Conservation (phyloP, 2,329 filamentous ascomycete genomes). For the Penicillium sp. region DNA sequence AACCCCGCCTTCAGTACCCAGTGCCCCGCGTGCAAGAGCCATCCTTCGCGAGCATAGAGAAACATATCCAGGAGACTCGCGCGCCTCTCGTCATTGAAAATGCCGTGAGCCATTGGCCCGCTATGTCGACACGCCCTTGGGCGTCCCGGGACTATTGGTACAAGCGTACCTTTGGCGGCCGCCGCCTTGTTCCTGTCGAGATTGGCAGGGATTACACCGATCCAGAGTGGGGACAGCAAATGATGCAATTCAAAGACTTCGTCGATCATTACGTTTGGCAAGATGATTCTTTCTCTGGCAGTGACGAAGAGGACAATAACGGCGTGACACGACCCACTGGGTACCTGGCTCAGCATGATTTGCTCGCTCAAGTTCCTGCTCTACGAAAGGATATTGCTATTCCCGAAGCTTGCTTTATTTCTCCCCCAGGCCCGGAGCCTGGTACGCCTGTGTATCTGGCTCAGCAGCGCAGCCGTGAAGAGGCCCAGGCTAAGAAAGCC, state of each 20-base stretch:
- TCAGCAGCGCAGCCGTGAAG: conserved; percentile 30
- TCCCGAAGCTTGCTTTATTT: conserved; percentile 81
- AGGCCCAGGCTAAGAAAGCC: neutral
- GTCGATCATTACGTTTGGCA: conserved; percentile 59
- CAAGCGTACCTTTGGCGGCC: conserved; percentile 69
- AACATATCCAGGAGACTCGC: conserved; percentile 52
- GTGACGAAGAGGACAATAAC: neutral
- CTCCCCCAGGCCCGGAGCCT: conserved; percentile 57
- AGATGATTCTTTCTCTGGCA: conserved; percentile 5
- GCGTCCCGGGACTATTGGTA: conserved; percentile 70
- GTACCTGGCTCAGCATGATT: conserved; percentile 89
- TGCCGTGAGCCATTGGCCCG: conserved; percentile 71
- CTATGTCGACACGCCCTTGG: conserved; percentile 68
- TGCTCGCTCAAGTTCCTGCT: conserved; percentile 77
- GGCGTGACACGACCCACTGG: conserved; percentile 48
- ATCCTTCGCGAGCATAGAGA: conserved; percentile 60
- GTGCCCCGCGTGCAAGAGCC: conserved; percentile 45
- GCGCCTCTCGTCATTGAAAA: conserved; percentile 68
- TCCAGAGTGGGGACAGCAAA: conserved; percentile 75
- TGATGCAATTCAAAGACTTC: conserved; percentile 73
- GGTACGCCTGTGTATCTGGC: conserved; percentile 47
- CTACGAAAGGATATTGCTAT: conserved; percentile 72
- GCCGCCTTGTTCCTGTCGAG: conserved; percentile 81
- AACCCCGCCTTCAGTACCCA: conserved; percentile 35
- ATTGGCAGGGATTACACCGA: conserved; percentile 86